Evolutionary conservation across 2,329 filamentous ascomycete genomes (phyloP).

Genomic region (Xylariaceae sp.): DNA sequence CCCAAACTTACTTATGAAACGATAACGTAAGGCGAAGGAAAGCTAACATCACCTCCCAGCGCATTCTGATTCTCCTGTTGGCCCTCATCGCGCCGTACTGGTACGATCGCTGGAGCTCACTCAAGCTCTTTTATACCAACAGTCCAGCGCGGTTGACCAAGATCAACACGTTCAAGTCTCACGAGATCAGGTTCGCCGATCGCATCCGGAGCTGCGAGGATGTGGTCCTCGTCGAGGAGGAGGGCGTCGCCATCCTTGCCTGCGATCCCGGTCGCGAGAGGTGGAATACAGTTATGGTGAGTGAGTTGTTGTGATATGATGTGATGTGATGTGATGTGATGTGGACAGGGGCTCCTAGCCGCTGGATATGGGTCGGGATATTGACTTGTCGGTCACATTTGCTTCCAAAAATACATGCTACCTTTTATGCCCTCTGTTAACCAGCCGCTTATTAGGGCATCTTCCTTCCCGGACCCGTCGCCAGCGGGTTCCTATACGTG

Average conservation of each 20-base stretch:
- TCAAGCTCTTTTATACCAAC: constrained; percentile 23
- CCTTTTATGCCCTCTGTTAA: constrained; percentile 4
- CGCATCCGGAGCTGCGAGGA: constrained; percentile 38
- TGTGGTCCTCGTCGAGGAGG: constrained; percentile 32
- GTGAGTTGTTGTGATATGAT: no score
- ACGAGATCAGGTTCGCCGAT: constrained; percentile 33
- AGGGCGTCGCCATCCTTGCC: constrained; percentile 33
- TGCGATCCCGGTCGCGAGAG: constrained; percentile 37
- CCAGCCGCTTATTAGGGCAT: constrained; percentile 20
- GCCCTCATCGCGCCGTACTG: constrained; percentile 10
- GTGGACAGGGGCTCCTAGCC: no score
- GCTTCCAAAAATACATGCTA: not conserved
- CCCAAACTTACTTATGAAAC: not conserved
- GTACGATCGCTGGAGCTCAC: constrained; percentile 10
- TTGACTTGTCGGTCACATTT: no score
- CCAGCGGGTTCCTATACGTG: constrained; percentile 31
- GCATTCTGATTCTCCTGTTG: constrained; percentile 6
- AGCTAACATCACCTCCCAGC: no score
- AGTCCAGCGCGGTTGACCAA: constrained; percentile 26
- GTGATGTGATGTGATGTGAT: no score
- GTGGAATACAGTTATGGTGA: constrained; percentile 39
- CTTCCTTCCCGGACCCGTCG: constrained; percentile 24
- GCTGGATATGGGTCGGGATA: no score
- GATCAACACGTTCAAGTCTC: constrained; percentile 24
- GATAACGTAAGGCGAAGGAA: not conserved